Base-by-base conservation (phyloP, 352 stramenopile species). In the Globisporangium irregulare region DNA sequence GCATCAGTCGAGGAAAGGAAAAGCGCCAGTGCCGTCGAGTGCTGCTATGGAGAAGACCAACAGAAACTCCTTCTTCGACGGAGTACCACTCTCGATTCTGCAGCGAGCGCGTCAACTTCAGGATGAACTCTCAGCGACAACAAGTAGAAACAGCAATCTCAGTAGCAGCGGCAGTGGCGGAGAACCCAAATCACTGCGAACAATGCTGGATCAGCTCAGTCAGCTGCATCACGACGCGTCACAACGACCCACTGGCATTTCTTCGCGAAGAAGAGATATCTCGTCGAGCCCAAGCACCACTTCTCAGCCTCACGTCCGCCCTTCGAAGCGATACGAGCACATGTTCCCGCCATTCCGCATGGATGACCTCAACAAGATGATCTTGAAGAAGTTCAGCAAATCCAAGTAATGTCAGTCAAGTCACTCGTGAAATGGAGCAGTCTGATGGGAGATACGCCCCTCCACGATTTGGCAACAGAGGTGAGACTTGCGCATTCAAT, bases 321-420 rank as follows among this genome's bases (percentile, higher is more conserved):
- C 53, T 58, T 87, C 77, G 71, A 84, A 82, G 59, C 71, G 64
- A 15, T 83, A 80, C 51, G 78, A 81, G 34, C 71, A 69, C 29
- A 69, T 87, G 18, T 81, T 83, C 48, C 79, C 79, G 18, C 67
- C 77, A 14, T 61, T 87, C 34, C 68, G 76, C 41, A 81, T 85
- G 75, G 72, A 74, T 8, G 69, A 55, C 10, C 38, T 84, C n/a
- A 76, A 77, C 56, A 67, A 70, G 46, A 72, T 74, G 68, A 74
- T 85, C 46, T 36, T 65, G 57, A 36, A 78, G 63, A 56, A 60
- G n/a, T 73, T 72, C 14, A 24, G 63, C 12, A 69, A 69, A 62
- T 34, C 38, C 41, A 69, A 67, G 56, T 29, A 29, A 48, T 20
- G 0, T 10, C 22, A 10, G 18, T 27, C 41, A 15, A 48, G 38